These are phyloP conservation scores for Lasiosphaeris hirsuta DNA, from an alignment of 495 filamentous ascomycete species.

Conservation along the genomic window DNA sequence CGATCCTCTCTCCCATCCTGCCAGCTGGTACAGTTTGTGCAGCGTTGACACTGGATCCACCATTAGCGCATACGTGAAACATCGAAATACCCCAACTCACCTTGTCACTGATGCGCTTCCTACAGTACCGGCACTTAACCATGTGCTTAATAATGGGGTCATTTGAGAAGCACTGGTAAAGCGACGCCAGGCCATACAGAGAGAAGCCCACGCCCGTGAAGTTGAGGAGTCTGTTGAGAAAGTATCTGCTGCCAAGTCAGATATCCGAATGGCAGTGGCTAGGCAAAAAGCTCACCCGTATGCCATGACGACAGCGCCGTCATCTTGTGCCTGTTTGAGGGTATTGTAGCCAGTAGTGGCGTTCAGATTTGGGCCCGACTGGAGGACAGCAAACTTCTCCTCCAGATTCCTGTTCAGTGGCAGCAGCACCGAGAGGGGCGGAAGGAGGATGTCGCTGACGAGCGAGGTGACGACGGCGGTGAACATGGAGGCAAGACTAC, in stretches of 20 bases:
- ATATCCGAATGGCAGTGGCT: neutral
- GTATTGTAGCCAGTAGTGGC: conserved; percentile 61
- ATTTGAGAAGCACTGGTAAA: conserved; percentile 58
- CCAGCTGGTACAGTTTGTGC: conserved; percentile 73
- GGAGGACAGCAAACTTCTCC: conserved; percentile 70
- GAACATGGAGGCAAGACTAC: conserved; percentile 67
- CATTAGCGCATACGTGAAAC: neutral
- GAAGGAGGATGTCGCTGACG: conserved; percentile 66
- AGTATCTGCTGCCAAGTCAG: conserved; percentile 42
- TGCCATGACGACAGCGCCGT: conserved; percentile 68
- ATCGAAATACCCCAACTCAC: conserved; percentile 33
- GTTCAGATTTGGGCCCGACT: conserved; percentile 50
- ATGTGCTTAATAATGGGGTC: conserved; percentile 69
- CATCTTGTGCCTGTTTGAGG: conserved; percentile 59
- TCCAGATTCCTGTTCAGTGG: conserved; percentile 69
- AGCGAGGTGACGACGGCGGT: conserved; percentile 70
- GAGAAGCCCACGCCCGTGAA: conserved; percentile 64
- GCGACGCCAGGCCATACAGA: conserved; percentile 62
- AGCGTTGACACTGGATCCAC: conserved; percentile 52
- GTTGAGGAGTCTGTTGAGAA: conserved; percentile 63
- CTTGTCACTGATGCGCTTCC: conserved; percentile 62
- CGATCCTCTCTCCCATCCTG: conserved; percentile 69
- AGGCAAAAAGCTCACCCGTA: conserved; percentile 52
- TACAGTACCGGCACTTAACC: conserved; percentile 69
- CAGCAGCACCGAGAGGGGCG: conserved; percentile 64